A percentile compares a stretch with the other conserved stretches of the same genome.
Conservation (phyloP, 2,329 filamentous ascomycete genomes). For the Didymella pomorum region DNA sequence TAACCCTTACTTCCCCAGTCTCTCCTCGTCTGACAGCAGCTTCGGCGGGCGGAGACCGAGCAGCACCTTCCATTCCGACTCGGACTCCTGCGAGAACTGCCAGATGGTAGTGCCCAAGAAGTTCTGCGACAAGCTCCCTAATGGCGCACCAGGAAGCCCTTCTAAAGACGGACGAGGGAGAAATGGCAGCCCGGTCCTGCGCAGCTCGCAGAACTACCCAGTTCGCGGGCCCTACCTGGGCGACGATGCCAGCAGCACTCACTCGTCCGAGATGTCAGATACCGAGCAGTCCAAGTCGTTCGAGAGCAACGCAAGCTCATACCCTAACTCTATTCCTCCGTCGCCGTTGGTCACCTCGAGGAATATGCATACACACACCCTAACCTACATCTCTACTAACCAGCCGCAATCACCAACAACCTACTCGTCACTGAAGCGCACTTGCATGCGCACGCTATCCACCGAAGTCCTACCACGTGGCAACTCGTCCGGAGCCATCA, state of each 20-base stretch:
- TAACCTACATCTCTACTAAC: conserved; percentile 66
- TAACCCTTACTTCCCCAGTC: conserved; percentile 61
- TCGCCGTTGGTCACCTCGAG: conserved; percentile 55
- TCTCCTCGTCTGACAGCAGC: conserved; percentile 41
- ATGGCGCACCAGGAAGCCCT: conserved; percentile 61
- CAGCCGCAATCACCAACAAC: conserved; percentile 62
- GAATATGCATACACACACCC: conserved; percentile 60
- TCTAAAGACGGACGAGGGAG: conserved; percentile 58
- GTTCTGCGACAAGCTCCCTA: conserved; percentile 62
- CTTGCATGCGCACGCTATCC: conserved; percentile 65
- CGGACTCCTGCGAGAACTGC: conserved; percentile 66
- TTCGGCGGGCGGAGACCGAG: conserved; percentile 45
- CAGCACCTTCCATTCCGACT: conserved; percentile 55
- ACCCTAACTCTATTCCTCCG: conserved; percentile 47
- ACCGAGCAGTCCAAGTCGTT: conserved; percentile 51
- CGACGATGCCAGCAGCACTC: conserved; percentile 45
- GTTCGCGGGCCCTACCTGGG: conserved; percentile 53
- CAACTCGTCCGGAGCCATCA: conserved; percentile 65
- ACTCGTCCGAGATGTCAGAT: conserved; percentile 49
- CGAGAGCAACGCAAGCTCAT: conserved; percentile 43
- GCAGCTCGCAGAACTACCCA: conserved; percentile 62
- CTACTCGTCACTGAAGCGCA: conserved; percentile 64
- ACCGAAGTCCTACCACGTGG: conserved; percentile 65
- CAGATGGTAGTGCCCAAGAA: conserved; percentile 63
- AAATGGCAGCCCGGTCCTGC: conserved; percentile 63